phyloP scores from a whole-genome alignment of 2,329 filamentous ascomycete genomes.

The Aspergillus ibericus region DNA sequence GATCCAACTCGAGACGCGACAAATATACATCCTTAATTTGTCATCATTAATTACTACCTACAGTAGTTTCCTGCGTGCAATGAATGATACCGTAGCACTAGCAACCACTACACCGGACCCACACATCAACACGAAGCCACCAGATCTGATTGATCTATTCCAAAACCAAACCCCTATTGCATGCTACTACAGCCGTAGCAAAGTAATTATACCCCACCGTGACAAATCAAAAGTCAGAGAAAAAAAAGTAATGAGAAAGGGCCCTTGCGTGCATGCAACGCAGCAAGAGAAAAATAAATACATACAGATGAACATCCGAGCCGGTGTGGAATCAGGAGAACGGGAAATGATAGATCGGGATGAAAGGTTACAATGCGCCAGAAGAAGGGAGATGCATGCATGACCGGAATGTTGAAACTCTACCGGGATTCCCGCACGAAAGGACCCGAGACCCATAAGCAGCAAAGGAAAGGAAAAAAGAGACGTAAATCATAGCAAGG shows the following conservation, averaged over 20 bases:
- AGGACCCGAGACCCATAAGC: not conserved
- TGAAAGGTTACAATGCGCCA: not conserved
- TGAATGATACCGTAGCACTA: not conserved
- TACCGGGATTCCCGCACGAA: not conserved
- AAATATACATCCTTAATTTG: not conserved
- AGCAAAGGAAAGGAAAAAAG: not conserved
- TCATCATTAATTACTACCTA: no score
- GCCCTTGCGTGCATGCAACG: no score
- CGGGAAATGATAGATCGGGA: not conserved
- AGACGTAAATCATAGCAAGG: constrained; percentile 15
- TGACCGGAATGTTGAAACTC: not conserved
- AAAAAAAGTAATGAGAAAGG: not conserved
- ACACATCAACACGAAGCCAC: not conserved
- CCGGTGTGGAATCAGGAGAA: not conserved
- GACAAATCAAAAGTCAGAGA: no score
- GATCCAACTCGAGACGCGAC: not conserved
- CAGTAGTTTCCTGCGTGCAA: not conserved
- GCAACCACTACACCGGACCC: no score
- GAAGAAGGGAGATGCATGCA: constrained; percentile 2
- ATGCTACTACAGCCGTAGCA: no score
- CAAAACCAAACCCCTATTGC: not conserved
- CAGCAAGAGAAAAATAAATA: not conserved
- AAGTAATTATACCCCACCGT: no score
- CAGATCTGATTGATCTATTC: not conserved
- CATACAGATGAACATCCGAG: not conserved